A percentile compares a stretch with the other conserved stretches of the same genome.
phyloP scores from a whole-genome alignment of 768 basidiomycete species.

The Nidula microcarpa region DNA sequence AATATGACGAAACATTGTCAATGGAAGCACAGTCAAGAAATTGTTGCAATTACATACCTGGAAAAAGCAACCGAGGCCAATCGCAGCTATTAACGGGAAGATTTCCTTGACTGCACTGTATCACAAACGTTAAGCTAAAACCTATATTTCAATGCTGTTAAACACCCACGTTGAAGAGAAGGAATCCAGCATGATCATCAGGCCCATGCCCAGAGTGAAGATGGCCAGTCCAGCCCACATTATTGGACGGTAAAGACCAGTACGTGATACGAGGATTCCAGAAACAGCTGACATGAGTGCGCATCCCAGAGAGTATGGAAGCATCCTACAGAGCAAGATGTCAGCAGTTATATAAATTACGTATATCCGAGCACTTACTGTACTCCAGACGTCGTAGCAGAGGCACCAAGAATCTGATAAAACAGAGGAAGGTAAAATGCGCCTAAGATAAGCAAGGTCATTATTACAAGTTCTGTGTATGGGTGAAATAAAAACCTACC shows the following conservation, averaged over 20 bases:
- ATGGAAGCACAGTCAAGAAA: not conserved
- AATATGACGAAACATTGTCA: not conserved
- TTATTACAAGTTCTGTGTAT: not conserved
- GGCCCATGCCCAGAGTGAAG: slow-evolving; percentile 63
- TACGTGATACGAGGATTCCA: slow-evolving; percentile 56
- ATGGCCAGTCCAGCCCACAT: slow-evolving; percentile 61
- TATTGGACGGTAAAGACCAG: slow-evolving; percentile 53
- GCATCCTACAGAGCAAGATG: slow-evolving; percentile 45
- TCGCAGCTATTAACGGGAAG: slow-evolving; percentile 62
- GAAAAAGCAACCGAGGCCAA: slow-evolving; percentile 67
- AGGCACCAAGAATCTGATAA: slow-evolving; percentile 74
- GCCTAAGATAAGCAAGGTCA: slow-evolving; percentile 18
- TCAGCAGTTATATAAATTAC: not conserved
- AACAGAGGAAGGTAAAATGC: slow-evolving; percentile 74
- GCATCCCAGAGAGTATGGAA: slow-evolving; percentile 66
- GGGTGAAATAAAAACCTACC: slow-evolving; percentile 24
- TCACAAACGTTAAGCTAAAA: slow-evolving; percentile 3
- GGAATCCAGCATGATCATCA: slow-evolving; percentile 68
- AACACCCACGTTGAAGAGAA: slow-evolving; percentile 45
- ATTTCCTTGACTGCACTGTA: slow-evolving; percentile 60
- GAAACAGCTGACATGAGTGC: slow-evolving; percentile 50
- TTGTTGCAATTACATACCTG: slow-evolving; percentile 29
- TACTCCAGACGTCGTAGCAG: slow-evolving; percentile 68
- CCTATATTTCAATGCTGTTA: not conserved
- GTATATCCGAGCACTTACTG: slow-evolving; percentile 35